phyloP scores from a whole-genome alignment of 176 grass and related monocot genomes.

The Rhynchospora breviuscula region DNA sequence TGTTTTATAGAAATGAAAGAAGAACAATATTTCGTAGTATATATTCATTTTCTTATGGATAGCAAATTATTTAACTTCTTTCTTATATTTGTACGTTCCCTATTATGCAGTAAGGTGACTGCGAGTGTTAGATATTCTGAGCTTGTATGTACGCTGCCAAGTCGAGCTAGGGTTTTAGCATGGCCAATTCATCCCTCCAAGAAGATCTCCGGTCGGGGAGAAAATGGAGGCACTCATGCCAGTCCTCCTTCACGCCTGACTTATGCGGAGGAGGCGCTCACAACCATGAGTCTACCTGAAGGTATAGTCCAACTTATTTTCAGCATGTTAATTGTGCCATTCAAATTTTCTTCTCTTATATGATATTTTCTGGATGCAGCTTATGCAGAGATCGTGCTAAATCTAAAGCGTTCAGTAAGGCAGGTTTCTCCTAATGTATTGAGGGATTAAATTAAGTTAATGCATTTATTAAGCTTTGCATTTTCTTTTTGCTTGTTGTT shows the following conservation, averaged over 20 bases:
- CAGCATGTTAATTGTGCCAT: background rate
- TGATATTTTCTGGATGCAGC: conserved; percentile 34
- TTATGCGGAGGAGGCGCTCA: conserved; percentile 76
- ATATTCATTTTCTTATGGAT: background rate
- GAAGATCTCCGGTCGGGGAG: conserved; percentile 35
- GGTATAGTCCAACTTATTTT: conserved; percentile 29
- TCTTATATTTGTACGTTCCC: conserved; percentile 4
- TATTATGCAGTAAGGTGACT: conserved; percentile 72
- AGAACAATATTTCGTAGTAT: background rate
- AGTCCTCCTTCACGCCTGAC: conserved; percentile 57
- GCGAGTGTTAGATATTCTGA: conserved; percentile 77
- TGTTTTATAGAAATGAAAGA: background rate
- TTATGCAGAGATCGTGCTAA: conserved; percentile 86
- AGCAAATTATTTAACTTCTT: background rate
- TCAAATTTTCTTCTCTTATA: background rate
- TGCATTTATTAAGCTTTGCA: background rate
- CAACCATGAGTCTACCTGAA: conserved; percentile 74
- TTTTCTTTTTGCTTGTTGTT: background rate
- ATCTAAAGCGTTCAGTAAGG: conserved; percentile 61
- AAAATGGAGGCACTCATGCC: conserved; percentile 31
- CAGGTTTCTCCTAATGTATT: conserved; percentile 43
- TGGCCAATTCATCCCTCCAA: conserved; percentile 70
- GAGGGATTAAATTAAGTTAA: conserved; percentile 31
- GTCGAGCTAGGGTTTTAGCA: conserved; percentile 74
- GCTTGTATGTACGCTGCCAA: conserved; percentile 57